Conservation (phyloP, 208 protist species). For the Phytomonas serpens region DNA sequence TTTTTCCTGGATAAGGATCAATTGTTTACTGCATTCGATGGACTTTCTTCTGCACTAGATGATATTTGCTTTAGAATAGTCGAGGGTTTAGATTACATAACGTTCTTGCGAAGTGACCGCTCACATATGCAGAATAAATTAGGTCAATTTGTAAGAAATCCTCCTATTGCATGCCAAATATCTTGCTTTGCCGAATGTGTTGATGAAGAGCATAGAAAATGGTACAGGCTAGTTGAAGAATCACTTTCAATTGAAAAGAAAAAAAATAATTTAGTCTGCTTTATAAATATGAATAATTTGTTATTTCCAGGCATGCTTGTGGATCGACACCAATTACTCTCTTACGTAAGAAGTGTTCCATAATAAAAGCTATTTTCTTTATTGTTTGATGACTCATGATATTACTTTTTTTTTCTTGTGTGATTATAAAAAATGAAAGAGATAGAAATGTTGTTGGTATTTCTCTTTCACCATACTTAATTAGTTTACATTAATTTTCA, state of each 20-base stretch:
- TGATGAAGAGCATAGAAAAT: not conserved
- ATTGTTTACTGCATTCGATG: not conserved
- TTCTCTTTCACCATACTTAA: not conserved
- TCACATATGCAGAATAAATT: constrained; percentile 22
- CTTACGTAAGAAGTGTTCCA: not conserved
- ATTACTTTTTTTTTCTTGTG: not conserved
- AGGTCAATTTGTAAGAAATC: constrained; percentile 15
- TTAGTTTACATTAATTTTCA: not conserved
- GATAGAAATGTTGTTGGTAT: not conserved
- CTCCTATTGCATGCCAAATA: constrained; percentile 17
- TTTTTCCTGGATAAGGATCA: not conserved
- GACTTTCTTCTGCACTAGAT: not conserved
- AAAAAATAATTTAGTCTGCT: constrained; percentile 26
- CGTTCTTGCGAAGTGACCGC: constrained; percentile 26
- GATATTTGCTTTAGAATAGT: constrained; percentile 24
- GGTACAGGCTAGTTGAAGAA: constrained; percentile 2
- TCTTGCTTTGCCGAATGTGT: constrained; percentile 6
- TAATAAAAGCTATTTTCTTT: not conserved
- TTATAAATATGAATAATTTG: constrained; percentile 30
- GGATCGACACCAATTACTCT: constrained; percentile 13
- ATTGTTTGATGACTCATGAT: not conserved
- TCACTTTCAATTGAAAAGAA: not conserved
- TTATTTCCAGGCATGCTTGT: constrained; percentile 21
- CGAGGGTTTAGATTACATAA: constrained; percentile 17
- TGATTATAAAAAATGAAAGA: not conserved